These are phyloP conservation scores for Yamadazyma ubonensis DNA, from an alignment of 805 yeast genomes.

Conservation along the genomic window DNA sequence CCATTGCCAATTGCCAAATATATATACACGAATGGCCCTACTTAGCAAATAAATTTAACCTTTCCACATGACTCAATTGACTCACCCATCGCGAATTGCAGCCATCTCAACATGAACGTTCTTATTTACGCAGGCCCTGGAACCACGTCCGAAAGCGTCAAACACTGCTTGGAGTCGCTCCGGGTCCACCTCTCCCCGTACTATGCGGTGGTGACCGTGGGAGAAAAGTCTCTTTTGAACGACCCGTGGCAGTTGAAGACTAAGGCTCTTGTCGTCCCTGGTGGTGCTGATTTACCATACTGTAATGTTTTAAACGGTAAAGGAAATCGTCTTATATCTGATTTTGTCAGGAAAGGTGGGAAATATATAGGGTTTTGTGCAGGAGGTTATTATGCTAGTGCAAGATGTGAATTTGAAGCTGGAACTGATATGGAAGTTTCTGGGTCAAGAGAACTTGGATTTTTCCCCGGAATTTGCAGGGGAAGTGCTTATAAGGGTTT, in stretches of 20 bases:
- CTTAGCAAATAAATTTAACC: no score
- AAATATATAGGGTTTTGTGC: constrained; percentile 87
- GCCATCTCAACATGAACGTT: constrained; percentile 29
- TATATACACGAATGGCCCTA: no score
- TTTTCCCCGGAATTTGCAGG: constrained; percentile 79
- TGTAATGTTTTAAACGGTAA: constrained; percentile 70
- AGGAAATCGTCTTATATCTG: constrained; percentile 59
- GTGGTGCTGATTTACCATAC: constrained; percentile 94
- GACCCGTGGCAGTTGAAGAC: constrained; percentile 92
- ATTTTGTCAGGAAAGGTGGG: constrained; percentile 79
- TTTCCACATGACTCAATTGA: constrained; percentile 3
- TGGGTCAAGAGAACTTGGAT: constrained; percentile 78
- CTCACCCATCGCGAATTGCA: constrained; percentile 4
- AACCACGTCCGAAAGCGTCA: constrained; percentile 81
- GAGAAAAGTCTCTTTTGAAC: constrained; percentile 55
- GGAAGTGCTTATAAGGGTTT: constrained; percentile 86
- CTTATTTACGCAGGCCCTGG: constrained; percentile 59
- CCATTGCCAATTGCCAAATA: no score
- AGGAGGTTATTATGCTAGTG: constrained; percentile 85
- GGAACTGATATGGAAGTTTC: constrained; percentile 78
- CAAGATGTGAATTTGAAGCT: constrained; percentile 77
- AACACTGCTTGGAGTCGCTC: constrained; percentile 76
- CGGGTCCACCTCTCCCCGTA: constrained; percentile 75
- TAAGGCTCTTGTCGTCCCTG: constrained; percentile 81
- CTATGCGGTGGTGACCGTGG: constrained; percentile 79